phyloP scores from a whole-genome alignment of 306 rosid species.

The Cucurbita ficifolia region DNA sequence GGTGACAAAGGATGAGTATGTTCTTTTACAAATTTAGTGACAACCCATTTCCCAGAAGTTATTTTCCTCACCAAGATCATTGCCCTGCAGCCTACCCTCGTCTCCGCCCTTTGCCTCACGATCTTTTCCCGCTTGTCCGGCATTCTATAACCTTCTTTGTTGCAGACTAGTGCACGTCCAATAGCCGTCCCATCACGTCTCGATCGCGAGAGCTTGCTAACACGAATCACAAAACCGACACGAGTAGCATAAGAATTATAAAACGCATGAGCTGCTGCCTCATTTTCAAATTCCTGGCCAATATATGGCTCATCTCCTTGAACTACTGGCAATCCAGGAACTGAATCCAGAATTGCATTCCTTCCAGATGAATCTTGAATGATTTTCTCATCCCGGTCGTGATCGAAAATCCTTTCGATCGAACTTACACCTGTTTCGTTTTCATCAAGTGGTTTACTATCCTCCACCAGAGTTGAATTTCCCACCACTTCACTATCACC shows the following conservation, averaged over 20 bases:
- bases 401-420: slow-evolving; percentile 39
- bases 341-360: slow-evolving; percentile 26
- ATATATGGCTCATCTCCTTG: slow-evolving; percentile 63
- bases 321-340: slow-evolving; percentile 31
- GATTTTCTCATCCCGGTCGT: slow-evolving; percentile 33
- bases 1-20: slow-evolving; percentile 76
- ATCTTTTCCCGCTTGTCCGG: slow-evolving; percentile 91
- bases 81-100: slow-evolving; percentile 94
- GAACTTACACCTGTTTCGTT: slow-evolving; percentile 47
- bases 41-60: slow-evolving; percentile 79
- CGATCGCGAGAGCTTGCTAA: slow-evolving; percentile 89
- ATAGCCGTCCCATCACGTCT: slow-evolving; percentile 89
- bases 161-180: slow-evolving; percentile 94
- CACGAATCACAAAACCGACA: slow-evolving; percentile 78
- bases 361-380: slow-evolving; percentile 37
- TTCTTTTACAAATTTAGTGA: slow-evolving; percentile 73
- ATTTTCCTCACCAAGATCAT: slow-evolving; percentile 85
- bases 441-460: slow-evolving; percentile 35
- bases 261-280: slow-evolving; percentile 84
- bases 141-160: slow-evolving; percentile 94
- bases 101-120: slow-evolving; percentile 91
- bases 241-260: slow-evolving; percentile 77
- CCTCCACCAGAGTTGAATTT: slow-evolving; percentile 28
- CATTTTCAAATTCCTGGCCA: slow-evolving; percentile 90
- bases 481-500: slow-evolving; percentile 37